These are phyloP conservation scores for Fusarium ambrosium DNA, from an alignment of 2,329 filamentous ascomycete species.

Conservation along the genomic window DNA sequence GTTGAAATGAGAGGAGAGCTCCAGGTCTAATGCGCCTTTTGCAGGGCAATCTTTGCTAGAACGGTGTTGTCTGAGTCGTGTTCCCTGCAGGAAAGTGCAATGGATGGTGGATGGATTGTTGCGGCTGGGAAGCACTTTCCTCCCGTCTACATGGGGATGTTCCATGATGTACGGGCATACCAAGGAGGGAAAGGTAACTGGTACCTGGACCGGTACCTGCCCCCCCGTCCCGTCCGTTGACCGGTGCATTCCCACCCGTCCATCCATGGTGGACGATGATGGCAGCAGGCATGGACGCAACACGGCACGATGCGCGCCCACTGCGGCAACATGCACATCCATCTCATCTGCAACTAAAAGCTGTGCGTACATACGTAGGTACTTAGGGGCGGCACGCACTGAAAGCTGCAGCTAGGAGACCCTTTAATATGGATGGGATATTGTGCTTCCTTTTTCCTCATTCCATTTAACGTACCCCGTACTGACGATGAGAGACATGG, in stretches of 20 bases:
- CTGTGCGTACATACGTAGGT: neutral
- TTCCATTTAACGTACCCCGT: neutral
- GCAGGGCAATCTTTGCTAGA: constrained; percentile 37
- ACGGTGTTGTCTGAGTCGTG: constrained; percentile 43
- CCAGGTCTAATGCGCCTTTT: constrained; percentile 18
- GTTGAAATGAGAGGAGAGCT: constrained; percentile 23
- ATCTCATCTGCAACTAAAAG: constrained; percentile 2
- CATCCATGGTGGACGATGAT: neutral
- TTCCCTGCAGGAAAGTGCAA: constrained; percentile 31
- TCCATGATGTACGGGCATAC: neutral
- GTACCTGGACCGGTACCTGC: constrained; percentile 5
- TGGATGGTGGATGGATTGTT: constrained; percentile 5
- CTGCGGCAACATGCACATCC: constrained; percentile 5
- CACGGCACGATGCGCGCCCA: constrained; percentile 15
- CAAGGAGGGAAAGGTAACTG: constrained; percentile 3
- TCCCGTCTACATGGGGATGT: neutral
- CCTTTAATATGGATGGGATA: constrained; percentile 3
- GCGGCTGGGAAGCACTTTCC: neutral
- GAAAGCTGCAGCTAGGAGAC: constrained; percentile 3
- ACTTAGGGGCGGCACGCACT: constrained; percentile 1
- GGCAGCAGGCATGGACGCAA: neutral
- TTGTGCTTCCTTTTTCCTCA: constrained; percentile 3
- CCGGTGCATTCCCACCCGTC: neutral
- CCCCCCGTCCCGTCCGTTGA: constrained; percentile 5
- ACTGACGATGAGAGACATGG: neutral